phyloP scores from a whole-genome alignment of 352 stramenopile genomes.

The Peronospora belbahrii region DNA sequence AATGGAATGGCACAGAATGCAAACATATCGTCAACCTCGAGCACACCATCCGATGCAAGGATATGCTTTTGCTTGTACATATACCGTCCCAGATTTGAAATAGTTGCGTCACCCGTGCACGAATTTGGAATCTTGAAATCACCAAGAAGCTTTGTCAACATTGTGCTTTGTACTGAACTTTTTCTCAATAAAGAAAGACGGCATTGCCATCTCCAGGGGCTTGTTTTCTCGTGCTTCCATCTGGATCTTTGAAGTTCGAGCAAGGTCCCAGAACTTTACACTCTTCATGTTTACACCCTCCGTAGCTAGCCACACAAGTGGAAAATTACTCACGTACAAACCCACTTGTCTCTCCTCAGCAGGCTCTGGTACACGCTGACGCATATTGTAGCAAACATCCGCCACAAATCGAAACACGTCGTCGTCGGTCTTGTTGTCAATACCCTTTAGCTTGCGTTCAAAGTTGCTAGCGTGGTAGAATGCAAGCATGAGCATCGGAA shows the following conservation, averaged over 20 bases:
- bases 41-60: constrained; percentile 20
- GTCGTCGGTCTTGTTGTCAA: constrained; percentile 14
- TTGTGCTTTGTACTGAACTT: constrained; percentile 26
- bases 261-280: constrained; percentile 48
- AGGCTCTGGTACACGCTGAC: constrained; percentile 15
- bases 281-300: constrained; percentile 39
- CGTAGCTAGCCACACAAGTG: constrained; percentile 35
- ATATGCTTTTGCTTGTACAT: constrained; percentile 28
- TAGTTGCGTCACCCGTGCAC: constrained; percentile 38
- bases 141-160: constrained; percentile 11
- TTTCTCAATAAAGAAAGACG: constrained; percentile 26
- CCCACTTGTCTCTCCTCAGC: constrained; percentile 32
- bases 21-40: constrained; percentile 39
- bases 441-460: constrained; percentile 18
- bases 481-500: constrained; percentile 37
- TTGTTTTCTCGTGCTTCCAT: constrained; percentile 16
- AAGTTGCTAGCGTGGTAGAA: constrained; percentile 42
- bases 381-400: constrained; percentile 49
- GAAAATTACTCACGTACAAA: constrained; percentile 37
- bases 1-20: constrained; percentile 49
- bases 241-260: constrained; percentile 30
- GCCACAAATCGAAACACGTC: constrained; percentile 31
- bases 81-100: constrained; percentile 36
- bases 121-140: constrained; percentile 26
- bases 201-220: constrained; percentile 43